Evolutionary conservation across 2,329 filamentous ascomycete species (phyloP), one percentile per base, ranked within the genome.

Genomic region (Canariomyces notabilis): DNA sequence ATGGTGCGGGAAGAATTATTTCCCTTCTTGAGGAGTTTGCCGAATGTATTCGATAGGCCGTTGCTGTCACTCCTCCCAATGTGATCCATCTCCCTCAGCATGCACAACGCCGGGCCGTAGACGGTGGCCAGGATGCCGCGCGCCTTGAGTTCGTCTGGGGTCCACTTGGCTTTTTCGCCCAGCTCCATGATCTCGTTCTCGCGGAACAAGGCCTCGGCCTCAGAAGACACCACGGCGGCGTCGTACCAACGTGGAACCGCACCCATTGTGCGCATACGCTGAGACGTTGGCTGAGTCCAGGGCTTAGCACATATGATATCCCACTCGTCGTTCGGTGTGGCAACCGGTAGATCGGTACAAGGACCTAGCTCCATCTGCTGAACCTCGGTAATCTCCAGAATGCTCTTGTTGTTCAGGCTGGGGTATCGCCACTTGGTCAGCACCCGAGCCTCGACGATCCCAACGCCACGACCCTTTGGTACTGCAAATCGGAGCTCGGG

Each of bases 41-140:
- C 40, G 21, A 39, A 44, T 5, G 5, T 6, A 26, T 26, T 14
- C 14, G 44, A 37, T 19, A 42, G 23, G 8, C 31, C n/a, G 32
- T 54, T 54, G 35, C 52, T 43, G 18, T 54, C 48, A 20, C 37
- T 34, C 5, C 44, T 53, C 6, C 63, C 63, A 2, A 64, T 56
- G 2, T 57, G 55, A 36, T 64, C 60, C 57, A 66, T 65, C 40
- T 52, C 37, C 40, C 51, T 52, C 16, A 64, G 48, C 44, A 63
- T 58, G 6, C 52, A 42, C 23, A 63, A 37, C 3, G 61, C 61
- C 6, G 57, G 58, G n/a, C 31, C 45, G 32, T 59, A 59, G 2
- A 60, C 45, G 1, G 53, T 46, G 18, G 52, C 38, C 2, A 58
- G 50, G 36, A 60, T 47, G 1, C 49, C 56, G 9, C 53, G 43